Evolutionary conservation across 1,284 basidiomycete genomes (phyloP), one percentile per base, ranked within the genome.

Genomic region (Mycena citricolor): DNA sequence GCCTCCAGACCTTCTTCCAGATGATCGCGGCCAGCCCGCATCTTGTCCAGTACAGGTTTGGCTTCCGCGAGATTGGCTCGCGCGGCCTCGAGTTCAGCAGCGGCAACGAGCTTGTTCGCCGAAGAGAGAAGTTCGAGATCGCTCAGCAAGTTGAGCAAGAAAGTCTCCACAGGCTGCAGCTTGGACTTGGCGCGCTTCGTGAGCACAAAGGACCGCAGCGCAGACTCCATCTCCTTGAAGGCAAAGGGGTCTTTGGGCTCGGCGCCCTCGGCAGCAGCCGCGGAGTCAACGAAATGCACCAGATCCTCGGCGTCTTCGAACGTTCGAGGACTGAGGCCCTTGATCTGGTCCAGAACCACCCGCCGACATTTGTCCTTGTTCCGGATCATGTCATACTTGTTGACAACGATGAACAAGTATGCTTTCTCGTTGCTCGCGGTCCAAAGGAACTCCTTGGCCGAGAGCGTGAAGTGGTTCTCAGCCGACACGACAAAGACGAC

Each of bases 391-490:
- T 94, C 94, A 63, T 86, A 99, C 67, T 97, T 94, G 79, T 99
- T 99, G 62, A 99, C 95, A 36, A 99, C 97, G 59, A 99, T 90
- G 72, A 99, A 99, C 28, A 99, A 74, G 64, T 97, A 97, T 0
- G 95, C 93, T 73, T 99, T 99, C 70, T 99, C 97, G 61, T 94
- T 89, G 66, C 88, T 90, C 1, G 97, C 94, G 57, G 85, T 93
- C 73, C 75, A 81, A 32, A 99, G 77, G 73, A 99, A 99, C 66
- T 99, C 94, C 61, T 90, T 91, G 8, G 93, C 90, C 1, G 92
- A 95, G 6, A 97, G 77, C 0, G 97, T 99, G 63, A 99, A 97
- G 73, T 99, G 95, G 67, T 99, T 99, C 70, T 98, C 95, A 6
- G 97, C 94, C 1, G 90, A 94, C 36, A 98, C 94, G 54, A 98